Conservation (phyloP, 257 asterid genomes). For the Solanum bukasovii region DNA sequence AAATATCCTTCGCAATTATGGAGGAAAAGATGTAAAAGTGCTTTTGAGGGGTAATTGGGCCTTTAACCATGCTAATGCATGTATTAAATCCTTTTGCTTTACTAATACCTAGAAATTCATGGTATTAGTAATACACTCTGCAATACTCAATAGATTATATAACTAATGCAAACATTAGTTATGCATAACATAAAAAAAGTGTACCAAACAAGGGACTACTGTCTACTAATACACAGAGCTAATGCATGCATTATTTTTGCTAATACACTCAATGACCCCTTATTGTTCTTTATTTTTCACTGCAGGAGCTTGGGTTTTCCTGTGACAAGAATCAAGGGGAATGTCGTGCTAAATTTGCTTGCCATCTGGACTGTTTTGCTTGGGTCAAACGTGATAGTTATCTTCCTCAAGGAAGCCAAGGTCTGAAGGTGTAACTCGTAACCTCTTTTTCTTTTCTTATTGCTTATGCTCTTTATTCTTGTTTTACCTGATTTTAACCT, state of each 20-base stretch:
- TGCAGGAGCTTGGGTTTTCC: constrained; percentile 91
- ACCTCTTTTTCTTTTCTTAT: background rate
- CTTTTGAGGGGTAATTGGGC: background rate
- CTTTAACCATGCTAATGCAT: background rate
- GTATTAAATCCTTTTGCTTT: background rate
- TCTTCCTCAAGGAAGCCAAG: constrained; percentile 99
- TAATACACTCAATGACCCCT: background rate
- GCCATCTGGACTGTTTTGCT: constrained; percentile 97
- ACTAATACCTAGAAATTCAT: background rate
- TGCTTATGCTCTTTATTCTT: background rate
- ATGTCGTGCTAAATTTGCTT: constrained; percentile 95
- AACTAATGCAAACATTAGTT: background rate
- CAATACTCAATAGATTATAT: background rate
- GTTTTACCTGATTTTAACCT: constrained; percentile 5
- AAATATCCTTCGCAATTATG: background rate
- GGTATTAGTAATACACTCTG: background rate
- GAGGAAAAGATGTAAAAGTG: background rate
- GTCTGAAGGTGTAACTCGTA: constrained; percentile 60
- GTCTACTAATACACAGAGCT: background rate
- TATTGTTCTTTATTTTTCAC: background rate
- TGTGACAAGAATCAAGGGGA: constrained; percentile 92
- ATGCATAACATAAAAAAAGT: background rate
- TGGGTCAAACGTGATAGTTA: constrained; percentile 99
- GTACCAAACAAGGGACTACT: background rate
- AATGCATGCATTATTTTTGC: background rate